Conservation (phyloP, 345 rosid genomes). For the Turritis glabra region DNA sequence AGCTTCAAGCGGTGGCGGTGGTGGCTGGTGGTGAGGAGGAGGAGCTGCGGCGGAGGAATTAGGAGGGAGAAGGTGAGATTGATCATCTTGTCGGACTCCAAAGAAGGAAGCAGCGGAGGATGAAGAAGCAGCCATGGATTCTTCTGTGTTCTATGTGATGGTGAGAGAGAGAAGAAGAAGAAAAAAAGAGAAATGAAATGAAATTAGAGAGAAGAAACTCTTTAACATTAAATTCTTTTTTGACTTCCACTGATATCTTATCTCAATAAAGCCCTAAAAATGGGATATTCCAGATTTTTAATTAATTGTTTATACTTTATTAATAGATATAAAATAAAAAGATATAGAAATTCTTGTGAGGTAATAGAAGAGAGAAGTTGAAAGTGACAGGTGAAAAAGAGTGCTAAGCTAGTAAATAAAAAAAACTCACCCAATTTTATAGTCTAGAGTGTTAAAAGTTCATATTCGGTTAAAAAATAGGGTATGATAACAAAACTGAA, state of each 20-base stretch:
- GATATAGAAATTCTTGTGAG: conserved; percentile 30
- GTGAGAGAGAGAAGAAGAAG: conserved; percentile 32
- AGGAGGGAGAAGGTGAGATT: conserved; percentile 50
- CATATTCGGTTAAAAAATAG: neutral
- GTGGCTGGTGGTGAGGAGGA: conserved; percentile 35
- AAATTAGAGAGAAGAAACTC: conserved; percentile 36
- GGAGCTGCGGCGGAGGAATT: conserved; percentile 46
- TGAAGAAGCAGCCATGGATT: conserved; percentile 66
- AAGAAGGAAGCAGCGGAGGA: conserved; percentile 66
- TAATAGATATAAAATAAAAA: neutral
- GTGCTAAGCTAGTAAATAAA: neutral
- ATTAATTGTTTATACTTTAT: conserved; percentile 1
- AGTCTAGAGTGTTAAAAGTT: conserved; percentile 19
- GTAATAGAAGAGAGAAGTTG: conserved; percentile 32
- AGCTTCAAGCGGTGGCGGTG: conserved; percentile 41
- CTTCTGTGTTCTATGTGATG: conserved; percentile 38
- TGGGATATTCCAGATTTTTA: conserved; percentile 33
- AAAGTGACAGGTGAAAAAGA: conserved; percentile 39
- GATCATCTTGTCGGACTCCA: conserved; percentile 64
- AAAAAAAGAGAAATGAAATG: conserved; percentile 32
- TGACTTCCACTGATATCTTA: conserved; percentile 49
- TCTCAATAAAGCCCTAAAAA: conserved; percentile 46
- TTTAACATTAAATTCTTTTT: conserved; percentile 43
- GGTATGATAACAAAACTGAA: conserved; percentile 4
- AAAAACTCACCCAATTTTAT: neutral